Percentiles rank a stretch among this genome's conserved stretches.
Evolutionary conservation across 371 early-diverging fungal species (phyloP).

Genomic region (Zychaea mexicana): DNA sequence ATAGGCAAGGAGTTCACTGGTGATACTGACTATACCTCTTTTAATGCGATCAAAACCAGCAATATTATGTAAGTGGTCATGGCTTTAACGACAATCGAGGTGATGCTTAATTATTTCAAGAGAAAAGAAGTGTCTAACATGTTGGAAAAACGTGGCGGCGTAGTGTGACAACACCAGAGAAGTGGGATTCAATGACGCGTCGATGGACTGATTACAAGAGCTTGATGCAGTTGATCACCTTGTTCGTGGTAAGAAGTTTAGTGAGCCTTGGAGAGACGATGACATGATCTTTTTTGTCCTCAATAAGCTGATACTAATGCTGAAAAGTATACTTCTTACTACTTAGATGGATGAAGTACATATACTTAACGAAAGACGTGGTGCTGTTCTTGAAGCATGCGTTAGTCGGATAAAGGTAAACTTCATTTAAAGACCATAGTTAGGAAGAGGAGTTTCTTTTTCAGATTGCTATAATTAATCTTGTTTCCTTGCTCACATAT

Average conservation of each 20-base stretch:
- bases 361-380: constrained; percentile 50
- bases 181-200: constrained; percentile 79
- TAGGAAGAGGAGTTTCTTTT: too few relatives aligned
- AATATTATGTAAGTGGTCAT: constrained; percentile 35
- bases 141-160: not conserved
- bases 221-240: constrained; percentile 34
- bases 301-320: not conserved
- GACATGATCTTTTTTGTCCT: too few relatives aligned
- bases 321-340: too few relatives aligned
- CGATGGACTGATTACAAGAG: constrained; percentile 51
- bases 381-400: constrained; percentile 56
- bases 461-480: too few relatives aligned
- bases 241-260: constrained; percentile 49
- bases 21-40: constrained; percentile 58
- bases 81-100: too few relatives aligned
- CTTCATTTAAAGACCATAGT: not conserved
- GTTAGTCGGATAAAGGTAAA: constrained; percentile 53
- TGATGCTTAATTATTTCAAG: too few relatives aligned
- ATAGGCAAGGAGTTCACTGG: constrained; percentile 78
- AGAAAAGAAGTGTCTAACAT: not conserved
- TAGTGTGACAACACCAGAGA: constrained; percentile 79
- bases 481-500: not conserved
- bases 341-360: constrained; percentile 62
- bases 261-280: too few relatives aligned
- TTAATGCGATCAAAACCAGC: constrained; percentile 33